phyloP scores from a whole-genome alignment of 495 filamentous ascomycete genomes.

The Penicillium psychrofluorescens region DNA sequence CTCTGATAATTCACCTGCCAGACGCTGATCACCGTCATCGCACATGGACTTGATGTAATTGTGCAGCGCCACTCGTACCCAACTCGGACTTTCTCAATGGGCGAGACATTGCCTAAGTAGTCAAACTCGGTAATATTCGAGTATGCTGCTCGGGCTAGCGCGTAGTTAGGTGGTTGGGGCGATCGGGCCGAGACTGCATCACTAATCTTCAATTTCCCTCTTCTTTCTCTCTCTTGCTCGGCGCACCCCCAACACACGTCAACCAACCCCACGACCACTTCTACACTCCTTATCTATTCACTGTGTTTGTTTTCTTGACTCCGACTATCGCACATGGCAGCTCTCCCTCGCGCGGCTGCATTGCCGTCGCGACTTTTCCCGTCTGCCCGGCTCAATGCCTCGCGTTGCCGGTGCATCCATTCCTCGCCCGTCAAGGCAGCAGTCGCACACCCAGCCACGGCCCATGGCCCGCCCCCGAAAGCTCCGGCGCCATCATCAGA shows the following conservation, averaged over 20 bases:
- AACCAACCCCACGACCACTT: too few relatives aligned
- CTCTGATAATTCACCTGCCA: conserved; percentile 7
- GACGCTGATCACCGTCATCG: conserved; percentile 8
- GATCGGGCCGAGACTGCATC: conserved; percentile 9
- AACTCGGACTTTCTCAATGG: too few relatives aligned
- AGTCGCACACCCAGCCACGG: conserved; percentile 60
- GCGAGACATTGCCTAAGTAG: too few relatives aligned
- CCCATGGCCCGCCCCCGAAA: conserved; percentile 77
- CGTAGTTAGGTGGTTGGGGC: neutral
- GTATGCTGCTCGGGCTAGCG: neutral
- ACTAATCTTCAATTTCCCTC: neutral
- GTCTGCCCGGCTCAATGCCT: conserved; percentile 8
- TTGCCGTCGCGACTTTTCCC: conserved; percentile 14
- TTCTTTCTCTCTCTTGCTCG: neutral
- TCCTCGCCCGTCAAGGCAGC: conserved; percentile 44
- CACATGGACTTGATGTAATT: conserved; percentile 8
- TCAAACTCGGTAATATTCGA: too few relatives aligned
- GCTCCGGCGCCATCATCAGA: conserved; percentile 56
- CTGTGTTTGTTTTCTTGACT: neutral
- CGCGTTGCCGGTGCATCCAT: conserved; percentile 39
- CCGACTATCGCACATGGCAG: conserved; percentile 7
- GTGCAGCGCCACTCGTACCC: conserved; percentile 2
- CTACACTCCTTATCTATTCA: neutral
- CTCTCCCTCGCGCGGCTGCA: conserved; percentile 15
- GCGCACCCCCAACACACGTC: too few relatives aligned